Base-by-base conservation (phyloP, 805 yeast species). In the Starmerella roubikii region DNA sequence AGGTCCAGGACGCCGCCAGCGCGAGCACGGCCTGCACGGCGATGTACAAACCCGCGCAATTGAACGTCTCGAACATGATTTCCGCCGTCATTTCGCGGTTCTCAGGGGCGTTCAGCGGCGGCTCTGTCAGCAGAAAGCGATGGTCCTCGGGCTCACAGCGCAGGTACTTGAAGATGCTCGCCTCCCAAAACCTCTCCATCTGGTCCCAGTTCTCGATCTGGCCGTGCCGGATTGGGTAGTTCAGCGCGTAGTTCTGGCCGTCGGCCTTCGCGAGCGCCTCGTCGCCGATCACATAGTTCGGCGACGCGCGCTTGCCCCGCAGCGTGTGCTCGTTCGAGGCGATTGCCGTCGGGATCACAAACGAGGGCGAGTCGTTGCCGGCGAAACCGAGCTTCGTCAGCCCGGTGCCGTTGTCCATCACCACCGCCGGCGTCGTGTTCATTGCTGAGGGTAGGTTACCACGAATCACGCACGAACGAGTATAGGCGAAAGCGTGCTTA, bases 161-260 rank as follows among this genome's bases (percentile, higher is more conserved):
- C 52, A 91, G 71, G 59, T 91, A 91, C 64, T 91, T 88, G 68
- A 91, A 91, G 55, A 91, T 86, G 34, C 94, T 83, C 54, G 82
- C 81, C 57, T 91, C 97, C 98, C 98, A 91, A 61, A 85, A 88
- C 58, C 98, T 72, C 62, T 91, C 98, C 98, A 91, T 91, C 57
- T 91, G 96, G 64, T 91, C 98, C 98, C 98, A 91, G 60, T 91
- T 84, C 61, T 91, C 98, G 47, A 91, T 80, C 66, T 91, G 98
- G 20, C 98, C 98, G 57, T 91, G 98, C 60, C 85, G 79, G 45
- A 91, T 85, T 16, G 98, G 98, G 55, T 91, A 91, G 47, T 76
- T 73, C 42, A 91, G 66, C 22, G 86, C 78, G 61, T 91, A 91
- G 22, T 83, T 68, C 47, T 94, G 84, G 5, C 94, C 93, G 52